These are phyloP conservation scores for Pseudevernia furfuracea DNA, from an alignment of 495 filamentous ascomycete species.

Conservation along the genomic window DNA sequence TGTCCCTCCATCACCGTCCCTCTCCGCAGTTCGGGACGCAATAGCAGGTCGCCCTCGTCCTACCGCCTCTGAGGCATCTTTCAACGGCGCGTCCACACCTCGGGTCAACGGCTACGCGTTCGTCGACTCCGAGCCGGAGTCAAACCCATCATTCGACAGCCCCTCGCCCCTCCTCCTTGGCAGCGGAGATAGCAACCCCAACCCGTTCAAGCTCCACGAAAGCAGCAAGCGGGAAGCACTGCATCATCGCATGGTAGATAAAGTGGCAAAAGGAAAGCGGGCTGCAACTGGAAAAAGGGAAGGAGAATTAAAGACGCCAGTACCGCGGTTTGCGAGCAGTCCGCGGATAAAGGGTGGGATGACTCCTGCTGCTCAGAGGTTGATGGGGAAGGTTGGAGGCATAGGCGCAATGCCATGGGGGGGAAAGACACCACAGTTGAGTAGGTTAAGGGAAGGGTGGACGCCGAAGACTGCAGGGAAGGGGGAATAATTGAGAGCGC, in stretches of 20 bases:
- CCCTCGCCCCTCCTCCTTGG: constrained; percentile 42
- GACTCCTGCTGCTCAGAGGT: constrained; percentile 69
- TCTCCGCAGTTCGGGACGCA: constrained; percentile 79
- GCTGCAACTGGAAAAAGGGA: constrained; percentile 39
- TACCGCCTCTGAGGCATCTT: constrained; percentile 58
- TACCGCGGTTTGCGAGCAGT: constrained; percentile 71
- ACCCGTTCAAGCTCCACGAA: constrained; percentile 76
- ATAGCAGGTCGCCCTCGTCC: constrained; percentile 66
- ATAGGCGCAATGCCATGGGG: constrained; percentile 32
- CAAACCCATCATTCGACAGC: constrained; percentile 19
- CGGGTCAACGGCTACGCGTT: constrained; percentile 89
- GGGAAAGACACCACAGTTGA: constrained; percentile 37
- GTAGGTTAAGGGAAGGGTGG: constrained; percentile 45
- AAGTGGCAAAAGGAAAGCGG: constrained; percentile 65
- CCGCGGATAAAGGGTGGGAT: constrained; percentile 46
- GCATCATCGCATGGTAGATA: constrained; percentile 87
- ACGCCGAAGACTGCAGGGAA: constrained; percentile 34
- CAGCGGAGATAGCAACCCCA: constrained; percentile 53
- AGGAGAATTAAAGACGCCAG: constrained; percentile 43
- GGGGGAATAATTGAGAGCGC: neutral
- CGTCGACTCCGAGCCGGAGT: constrained; percentile 72
- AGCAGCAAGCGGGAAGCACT: constrained; percentile 72
- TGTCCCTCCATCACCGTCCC: constrained; percentile 65
- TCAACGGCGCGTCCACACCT: constrained; percentile 68
- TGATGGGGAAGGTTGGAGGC: constrained; percentile 62